Conservation (phyloP, 768 basidiomycete species). For the Macrocybe gigantea region DNA sequence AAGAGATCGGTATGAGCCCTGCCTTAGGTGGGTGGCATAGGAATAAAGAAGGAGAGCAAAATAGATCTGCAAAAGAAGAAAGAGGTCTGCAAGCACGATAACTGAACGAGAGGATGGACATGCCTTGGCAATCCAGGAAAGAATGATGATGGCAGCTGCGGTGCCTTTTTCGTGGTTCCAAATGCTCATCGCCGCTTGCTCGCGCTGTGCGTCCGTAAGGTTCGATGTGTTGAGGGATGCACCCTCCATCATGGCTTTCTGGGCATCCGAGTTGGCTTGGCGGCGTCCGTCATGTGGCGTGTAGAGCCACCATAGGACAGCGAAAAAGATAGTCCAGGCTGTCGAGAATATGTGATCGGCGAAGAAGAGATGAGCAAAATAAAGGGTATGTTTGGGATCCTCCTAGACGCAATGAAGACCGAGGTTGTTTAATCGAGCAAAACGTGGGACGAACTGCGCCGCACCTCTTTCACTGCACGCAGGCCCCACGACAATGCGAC, state of each 20-base stretch:
- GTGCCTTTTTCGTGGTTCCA: constrained; percentile 90
- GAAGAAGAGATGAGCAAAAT: constrained; percentile 89
- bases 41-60: constrained; percentile 89
- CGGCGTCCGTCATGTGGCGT: constrained; percentile 87
- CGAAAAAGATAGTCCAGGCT: constrained; percentile 90
- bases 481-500: constrained; percentile 83
- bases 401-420: constrained; percentile 52
- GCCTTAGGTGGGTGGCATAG: constrained; percentile 87
- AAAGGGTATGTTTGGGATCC: constrained; percentile 75
- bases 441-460: constrained; percentile 21
- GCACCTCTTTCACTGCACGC: constrained; percentile 76
- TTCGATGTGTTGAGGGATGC: constrained; percentile 43
- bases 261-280: constrained; percentile 79
- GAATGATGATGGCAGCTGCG: constrained; percentile 67
- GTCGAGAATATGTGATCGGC: constrained; percentile 90
- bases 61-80: constrained; percentile 60
- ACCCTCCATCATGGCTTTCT: constrained; percentile 74
- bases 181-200: constrained; percentile 67
- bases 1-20: constrained; percentile 83
- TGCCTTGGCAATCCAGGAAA: constrained; percentile 90
- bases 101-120: constrained; percentile 2
- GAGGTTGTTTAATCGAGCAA: constrained; percentile 6
- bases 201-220: constrained; percentile 62
- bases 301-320: constrained; percentile 85
- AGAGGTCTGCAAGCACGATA: not conserved